Percentiles rank a stretch among this genome's conserved stretches.
These are phyloP conservation scores for Golubevia sp. DNA, from an alignment of 1,284 basidiomycete species.

Conservation along the genomic window DNA sequence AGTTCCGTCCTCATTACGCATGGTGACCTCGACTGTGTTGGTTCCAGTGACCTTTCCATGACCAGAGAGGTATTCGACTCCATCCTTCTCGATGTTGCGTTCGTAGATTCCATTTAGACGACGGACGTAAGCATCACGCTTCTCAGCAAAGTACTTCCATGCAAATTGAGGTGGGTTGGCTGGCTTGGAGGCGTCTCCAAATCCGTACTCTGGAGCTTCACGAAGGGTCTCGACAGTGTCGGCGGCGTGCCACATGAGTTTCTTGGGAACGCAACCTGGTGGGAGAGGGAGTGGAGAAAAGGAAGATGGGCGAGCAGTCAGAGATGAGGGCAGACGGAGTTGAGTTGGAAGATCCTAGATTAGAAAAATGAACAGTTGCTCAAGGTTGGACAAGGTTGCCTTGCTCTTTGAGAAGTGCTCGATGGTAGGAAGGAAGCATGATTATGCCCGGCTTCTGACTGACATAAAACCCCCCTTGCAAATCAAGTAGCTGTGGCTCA, in stretches of 20 bases:
- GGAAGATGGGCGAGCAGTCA: background rate
- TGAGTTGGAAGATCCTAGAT: background rate
- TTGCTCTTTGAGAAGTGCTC: no score
- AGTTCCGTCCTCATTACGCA: constrained; percentile 59
- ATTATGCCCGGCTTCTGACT: no score
- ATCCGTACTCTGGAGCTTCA: constrained; percentile 77
- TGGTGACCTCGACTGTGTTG: constrained; percentile 48
- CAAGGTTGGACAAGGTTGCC: no score
- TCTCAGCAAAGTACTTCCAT: constrained; percentile 88
- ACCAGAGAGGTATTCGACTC: constrained; percentile 85
- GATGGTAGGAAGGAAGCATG: no score
- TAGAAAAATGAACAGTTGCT: no score
- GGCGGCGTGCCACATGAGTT: constrained; percentile 99
- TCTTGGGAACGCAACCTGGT: constrained; percentile 53
- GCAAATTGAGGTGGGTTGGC: constrained; percentile 69
- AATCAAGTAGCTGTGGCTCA: no score
- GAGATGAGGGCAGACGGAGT: background rate
- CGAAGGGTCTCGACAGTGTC: constrained; percentile 79
- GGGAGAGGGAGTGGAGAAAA: constrained; percentile 1
- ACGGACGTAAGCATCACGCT: constrained; percentile 93
- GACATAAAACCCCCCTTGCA: no score
- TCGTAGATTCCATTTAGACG: constrained; percentile 87
- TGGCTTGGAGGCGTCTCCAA: constrained; percentile 63
- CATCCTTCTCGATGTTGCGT: constrained; percentile 80
- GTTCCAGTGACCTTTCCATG: constrained; percentile 65